Base-by-base conservation (phyloP, 148 eudicot species). In the Nepenthes gracilis region DNA sequence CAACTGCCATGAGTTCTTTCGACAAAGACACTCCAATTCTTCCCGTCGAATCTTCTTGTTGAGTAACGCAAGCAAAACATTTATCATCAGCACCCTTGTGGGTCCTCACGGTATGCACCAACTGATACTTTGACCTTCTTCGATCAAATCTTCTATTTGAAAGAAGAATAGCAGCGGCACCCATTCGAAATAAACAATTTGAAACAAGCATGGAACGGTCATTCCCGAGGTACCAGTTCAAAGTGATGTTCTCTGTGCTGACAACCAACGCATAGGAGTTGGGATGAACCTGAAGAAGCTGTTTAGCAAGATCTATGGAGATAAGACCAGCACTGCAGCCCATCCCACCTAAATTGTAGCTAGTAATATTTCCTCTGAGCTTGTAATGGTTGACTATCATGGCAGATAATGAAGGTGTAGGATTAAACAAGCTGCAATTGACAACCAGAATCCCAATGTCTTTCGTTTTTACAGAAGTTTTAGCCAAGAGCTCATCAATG, bases 301-400 rank as follows among this genome's bases (percentile, higher is more conserved):
- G 35, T 11, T 53, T 63, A 32, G 59, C 66, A 15, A 63, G 58
- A 63, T 63, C 66, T 23, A 63, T 43, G 0, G 66, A 63, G 14
- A 63, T 63, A 1, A 54, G 14, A 9, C 66, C 66, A 1, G 66
- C 66, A 40, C 66, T 63, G 58, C 66, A 63, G 7, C 66, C 66
- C 66, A 63, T 63, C 58, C 66, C 66, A 12, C 66, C 33, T 2
- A 63, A 14, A 33, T 63, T 63, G 14, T 36, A 63, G 66, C 66
- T 63, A 7, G 6, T 9, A 9, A 63, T 52, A 32, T 63, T 63
- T 13, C 66, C 58, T 33, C 66, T 52, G 8, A 63, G 58, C 59
- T 63, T 63, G 66, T 63, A 63, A 12, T 63, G 66, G 33, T 63
- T 63, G 37, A 63, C 58, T 2, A 63, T 63, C 66, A 63, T 63